Evolutionary conservation across 768 basidiomycete genomes (phyloP), one percentile per base, ranked within the genome.

Genomic region (Ramaria sp.): DNA sequence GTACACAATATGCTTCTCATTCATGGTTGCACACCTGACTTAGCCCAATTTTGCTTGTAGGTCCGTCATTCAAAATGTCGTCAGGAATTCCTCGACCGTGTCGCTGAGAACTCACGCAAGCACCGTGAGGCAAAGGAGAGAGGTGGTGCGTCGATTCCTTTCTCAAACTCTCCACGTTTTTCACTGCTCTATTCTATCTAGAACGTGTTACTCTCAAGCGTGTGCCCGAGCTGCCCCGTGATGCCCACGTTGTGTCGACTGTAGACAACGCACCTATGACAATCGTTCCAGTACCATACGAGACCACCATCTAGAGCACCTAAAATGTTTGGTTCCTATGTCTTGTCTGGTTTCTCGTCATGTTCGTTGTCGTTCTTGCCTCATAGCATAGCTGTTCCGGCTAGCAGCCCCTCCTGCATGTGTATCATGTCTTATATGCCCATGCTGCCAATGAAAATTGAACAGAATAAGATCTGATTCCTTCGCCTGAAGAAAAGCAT

Each of bases 51-150:
- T 30, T 18, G 9, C 6, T 34, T 52, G 5, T 30, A 52, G 51
- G 41, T 95, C 69, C 81, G 73, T 65, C 95, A 97, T 81, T 97
- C 94, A 64, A 91, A 90, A 73, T 97, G 95, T 72, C 82, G 95
- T 65, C 85, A 94, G 73, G 95, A 97, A 72, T 99, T 99, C 76
- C 75, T 96, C 69, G 88, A 91, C 71, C 78, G 96, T 62, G 96
- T 98, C 66, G 88, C 95, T 81, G 71, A 76, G 61, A 98, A 98
- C 77, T 87, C 88, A 58, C 78, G 76, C 20, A 81, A 82, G 60
- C 91, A 88, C 67, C 82, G 67, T 60, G 88, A 78, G 63, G 93
- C 94, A 48, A 91, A 89, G 79, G 85, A 78, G 71, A 89, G 83
- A 74, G 93, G 92, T 66, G 88, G 87, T 88, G 67, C 69, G 85